These are phyloP conservation scores for Heliamphora exappendiculata DNA, from an alignment of 148 eudicot species.

Conservation along the genomic window DNA sequence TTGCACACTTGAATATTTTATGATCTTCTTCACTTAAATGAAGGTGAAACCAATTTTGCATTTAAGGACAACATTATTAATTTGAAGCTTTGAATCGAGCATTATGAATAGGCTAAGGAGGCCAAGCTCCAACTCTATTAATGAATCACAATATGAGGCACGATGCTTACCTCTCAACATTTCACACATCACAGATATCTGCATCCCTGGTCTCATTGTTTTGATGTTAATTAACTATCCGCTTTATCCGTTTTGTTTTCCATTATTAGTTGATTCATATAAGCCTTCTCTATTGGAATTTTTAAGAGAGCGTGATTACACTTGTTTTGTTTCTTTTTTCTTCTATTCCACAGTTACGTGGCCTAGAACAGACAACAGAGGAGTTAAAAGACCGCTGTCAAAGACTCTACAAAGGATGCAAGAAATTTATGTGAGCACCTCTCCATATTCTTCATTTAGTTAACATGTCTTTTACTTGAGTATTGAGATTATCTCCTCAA, in stretches of 20 bases:
- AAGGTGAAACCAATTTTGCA: neutral
- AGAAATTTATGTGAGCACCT: conserved; percentile 54
- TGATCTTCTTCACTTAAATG: neutral
- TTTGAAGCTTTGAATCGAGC: neutral
- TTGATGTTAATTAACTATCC: neutral
- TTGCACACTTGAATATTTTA: neutral
- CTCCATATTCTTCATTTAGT: conserved; percentile 3
- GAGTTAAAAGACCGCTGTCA: conserved; percentile 85
- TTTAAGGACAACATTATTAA: neutral
- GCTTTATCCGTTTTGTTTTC: neutral
- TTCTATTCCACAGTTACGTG: conserved; percentile 27
- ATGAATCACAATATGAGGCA: neutral
- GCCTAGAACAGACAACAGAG: conserved; percentile 61
- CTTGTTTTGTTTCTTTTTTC: neutral
- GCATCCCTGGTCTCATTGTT: neutral
- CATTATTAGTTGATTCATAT: conserved; percentile 1
- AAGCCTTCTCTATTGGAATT: conserved; percentile 1
- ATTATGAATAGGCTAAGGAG: neutral
- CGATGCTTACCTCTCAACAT: neutral
- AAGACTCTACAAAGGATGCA: conserved; percentile 69
- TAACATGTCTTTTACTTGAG: neutral
- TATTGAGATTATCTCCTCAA: neutral
- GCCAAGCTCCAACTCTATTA: neutral
- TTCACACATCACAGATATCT: neutral
- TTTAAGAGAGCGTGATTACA: neutral